Percentiles rank a stretch among this genome's conserved stretches.
Conservation (phyloP, 2,329 filamentous ascomycete genomes). For the Diaporthe citriasiana region DNA sequence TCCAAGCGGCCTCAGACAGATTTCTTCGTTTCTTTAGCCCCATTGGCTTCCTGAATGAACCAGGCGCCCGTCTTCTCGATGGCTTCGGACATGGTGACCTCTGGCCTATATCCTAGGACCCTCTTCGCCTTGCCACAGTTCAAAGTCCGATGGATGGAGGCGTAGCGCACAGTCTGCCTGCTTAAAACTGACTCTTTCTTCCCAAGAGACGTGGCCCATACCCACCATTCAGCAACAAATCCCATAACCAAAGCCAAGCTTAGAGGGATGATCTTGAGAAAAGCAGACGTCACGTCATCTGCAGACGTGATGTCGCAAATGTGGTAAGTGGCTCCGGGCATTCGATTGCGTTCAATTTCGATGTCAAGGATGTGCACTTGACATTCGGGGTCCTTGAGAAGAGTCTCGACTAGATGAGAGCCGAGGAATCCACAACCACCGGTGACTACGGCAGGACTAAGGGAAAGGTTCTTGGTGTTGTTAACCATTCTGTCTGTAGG, state of each 20-base stretch:
- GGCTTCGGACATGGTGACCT: constrained; percentile 41
- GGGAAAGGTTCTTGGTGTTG: neutral
- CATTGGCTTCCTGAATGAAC: constrained; percentile 41
- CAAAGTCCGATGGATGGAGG: constrained; percentile 39
- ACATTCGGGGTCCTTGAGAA: constrained; percentile 39
- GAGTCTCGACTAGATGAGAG: constrained; percentile 40
- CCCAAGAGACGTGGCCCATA: neutral
- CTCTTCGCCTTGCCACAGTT: constrained; percentile 44
- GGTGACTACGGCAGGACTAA: constrained; percentile 43
- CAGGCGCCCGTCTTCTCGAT: constrained; percentile 44
- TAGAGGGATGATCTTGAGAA: constrained; percentile 4
- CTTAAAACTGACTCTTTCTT: neutral
- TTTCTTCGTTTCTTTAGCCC: constrained; percentile 1
- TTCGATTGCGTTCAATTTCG: constrained; percentile 36
- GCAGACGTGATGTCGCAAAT: constrained; percentile 40
- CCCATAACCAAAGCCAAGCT: neutral
- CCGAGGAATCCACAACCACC: constrained; percentile 44
- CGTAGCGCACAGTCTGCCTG: neutral
- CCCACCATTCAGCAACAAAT: constrained; percentile 13
- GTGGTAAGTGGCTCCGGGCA: constrained; percentile 42
- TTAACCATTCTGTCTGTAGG: neutral
- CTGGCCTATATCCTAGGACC: constrained; percentile 44
- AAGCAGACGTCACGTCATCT: neutral
- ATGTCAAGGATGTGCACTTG: constrained; percentile 42
- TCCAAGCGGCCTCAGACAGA: neutral